Evolutionary conservation across 306 rosid genomes (phyloP).

Genomic region (Inga oerstediana): DNA sequence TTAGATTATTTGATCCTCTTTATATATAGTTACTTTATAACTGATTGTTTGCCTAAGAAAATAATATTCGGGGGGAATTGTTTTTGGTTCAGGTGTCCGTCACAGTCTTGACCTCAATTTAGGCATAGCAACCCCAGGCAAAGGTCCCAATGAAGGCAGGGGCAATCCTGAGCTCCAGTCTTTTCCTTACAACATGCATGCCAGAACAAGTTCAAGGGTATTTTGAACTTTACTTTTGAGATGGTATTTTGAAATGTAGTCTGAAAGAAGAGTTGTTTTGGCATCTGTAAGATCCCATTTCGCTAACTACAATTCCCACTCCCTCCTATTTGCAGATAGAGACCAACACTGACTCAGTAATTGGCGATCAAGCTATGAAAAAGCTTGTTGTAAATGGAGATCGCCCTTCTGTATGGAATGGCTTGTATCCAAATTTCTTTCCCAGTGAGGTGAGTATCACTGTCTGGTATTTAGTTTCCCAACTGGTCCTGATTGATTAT

Average conservation of each 20-base stretch:
- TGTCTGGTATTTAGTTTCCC: conserved; percentile 21
- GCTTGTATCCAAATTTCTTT: conserved; percentile 52
- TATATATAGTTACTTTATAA: not conserved
- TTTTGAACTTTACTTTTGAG: conserved; percentile 24
- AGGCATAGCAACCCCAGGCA: conserved; percentile 75
- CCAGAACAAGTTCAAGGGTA: conserved; percentile 66
- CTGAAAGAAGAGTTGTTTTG: not conserved
- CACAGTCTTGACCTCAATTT: conserved; percentile 88
- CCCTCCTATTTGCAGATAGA: conserved; percentile 61
- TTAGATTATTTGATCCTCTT: not conserved
- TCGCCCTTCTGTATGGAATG: conserved; percentile 59
- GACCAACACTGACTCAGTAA: conserved; percentile 46
- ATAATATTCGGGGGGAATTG: conserved; percentile 9
- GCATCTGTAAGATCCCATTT: not conserved
- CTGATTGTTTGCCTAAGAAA: not conserved
- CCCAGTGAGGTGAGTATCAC: conserved; percentile 65
- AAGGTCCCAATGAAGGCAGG: conserved; percentile 45
- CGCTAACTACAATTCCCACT: conserved; percentile 13
- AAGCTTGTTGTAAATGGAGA: conserved; percentile 62
- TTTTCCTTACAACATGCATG: conserved; percentile 42
- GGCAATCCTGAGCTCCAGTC: conserved; percentile 53
- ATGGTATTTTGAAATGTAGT: conserved; percentile 5
- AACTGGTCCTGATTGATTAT: conserved; percentile 2
- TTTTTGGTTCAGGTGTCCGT: conserved; percentile 50
- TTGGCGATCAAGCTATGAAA: conserved; percentile 51